Base-by-base conservation (phyloP, 2,329 filamentous ascomycete species). In the Tolypocladium tundrense region DNA sequence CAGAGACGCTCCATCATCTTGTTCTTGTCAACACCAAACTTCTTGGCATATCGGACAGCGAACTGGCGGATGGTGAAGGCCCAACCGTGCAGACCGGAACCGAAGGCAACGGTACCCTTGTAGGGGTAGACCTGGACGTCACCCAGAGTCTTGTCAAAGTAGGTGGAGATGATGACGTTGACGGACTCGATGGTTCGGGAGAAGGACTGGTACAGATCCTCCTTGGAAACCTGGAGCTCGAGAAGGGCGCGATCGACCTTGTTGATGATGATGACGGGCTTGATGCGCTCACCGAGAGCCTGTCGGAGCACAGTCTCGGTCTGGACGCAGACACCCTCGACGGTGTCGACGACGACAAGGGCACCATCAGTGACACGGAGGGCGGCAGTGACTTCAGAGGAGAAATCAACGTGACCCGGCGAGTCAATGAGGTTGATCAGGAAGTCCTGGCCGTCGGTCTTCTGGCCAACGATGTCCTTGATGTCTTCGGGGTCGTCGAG, bases 1-100 rank as follows among this genome's bases (percentile, higher is more conserved):
- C 94, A 99, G 69, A 99, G 91, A 88, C 94, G 91, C 84, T 97
- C 91, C 90, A 97, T 96, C 94, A 99, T 97, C 91, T 97, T 97
- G 83, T 87, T 88, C 79, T 92, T 92, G 87, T 99, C 93, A 70
- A 99, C 94, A 88, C 94, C 94, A 72, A 99, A 99, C 83, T 99
- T 99, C 91, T 97, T 97, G 80, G 93, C 89, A 78, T 99, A 99
- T 72, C 88, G 87, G 74, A 85, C 78, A 69, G 94, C 94, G 79
- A 99, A 99, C 80, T 99, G 94, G 74, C 94, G 90, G 82, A 97
- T 81, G 72, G 94, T 99, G 88, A 99, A 99, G 73, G 91, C 93
- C 94, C 94, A 99, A 79, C 94, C 94, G 84, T 99, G 94, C 65
- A 97, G 92, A 88, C 93, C 94, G 78, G 94, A 97, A 81, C 92